phyloP scores from a whole-genome alignment of 495 filamentous ascomycete genomes.

The Hypomontagnella monticulosa region DNA sequence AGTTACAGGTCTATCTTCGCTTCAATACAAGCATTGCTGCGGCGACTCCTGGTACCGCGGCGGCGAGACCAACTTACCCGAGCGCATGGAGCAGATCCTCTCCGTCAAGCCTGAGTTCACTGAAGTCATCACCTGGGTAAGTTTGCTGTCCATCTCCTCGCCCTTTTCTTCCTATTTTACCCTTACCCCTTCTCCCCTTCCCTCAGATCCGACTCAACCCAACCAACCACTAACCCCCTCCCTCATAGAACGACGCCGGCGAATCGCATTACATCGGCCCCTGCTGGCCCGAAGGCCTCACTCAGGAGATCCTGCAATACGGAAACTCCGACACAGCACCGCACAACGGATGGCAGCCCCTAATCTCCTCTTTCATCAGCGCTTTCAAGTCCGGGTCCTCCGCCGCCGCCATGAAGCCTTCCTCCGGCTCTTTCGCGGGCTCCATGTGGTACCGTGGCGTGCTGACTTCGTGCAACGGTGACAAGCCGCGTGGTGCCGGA shows the following conservation, averaged over 20 bases:
- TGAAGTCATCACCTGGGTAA: slow-evolving; percentile 50
- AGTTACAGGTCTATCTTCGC: slow-evolving; percentile 31
- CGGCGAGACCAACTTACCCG: slow-evolving; percentile 54
- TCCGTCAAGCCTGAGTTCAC: slow-evolving; percentile 43
- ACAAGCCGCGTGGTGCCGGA: slow-evolving; percentile 14
- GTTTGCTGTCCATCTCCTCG: not conserved
- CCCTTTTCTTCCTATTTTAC: not conserved
- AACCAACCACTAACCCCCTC: slow-evolving; percentile 17
- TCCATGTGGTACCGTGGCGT: slow-evolving; percentile 29
- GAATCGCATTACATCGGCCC: slow-evolving; percentile 60
- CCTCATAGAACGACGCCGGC: slow-evolving; percentile 49
- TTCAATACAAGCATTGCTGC: slow-evolving; percentile 57
- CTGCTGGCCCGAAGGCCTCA: slow-evolving; percentile 48
- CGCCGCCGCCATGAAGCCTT: slow-evolving; percentile 14
- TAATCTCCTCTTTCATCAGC: slow-evolving; percentile 38
- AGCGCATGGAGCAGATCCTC: slow-evolving; percentile 48
- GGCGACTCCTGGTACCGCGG: slow-evolving; percentile 53
- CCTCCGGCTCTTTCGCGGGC: slow-evolving; percentile 10
- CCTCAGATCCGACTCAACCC: not conserved
- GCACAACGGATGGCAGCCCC: slow-evolving; percentile 38
- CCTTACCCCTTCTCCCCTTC: not conserved
- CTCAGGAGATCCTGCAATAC: slow-evolving; percentile 39
- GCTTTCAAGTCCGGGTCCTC: slow-evolving; percentile 33
- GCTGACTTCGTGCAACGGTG: slow-evolving; percentile 10
- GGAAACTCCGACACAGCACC: slow-evolving; percentile 41